Evolutionary conservation across 228 moss, liverwort and hornwort genomes (phyloP).

Genomic region (Sphagnum magellanicum): DNA sequence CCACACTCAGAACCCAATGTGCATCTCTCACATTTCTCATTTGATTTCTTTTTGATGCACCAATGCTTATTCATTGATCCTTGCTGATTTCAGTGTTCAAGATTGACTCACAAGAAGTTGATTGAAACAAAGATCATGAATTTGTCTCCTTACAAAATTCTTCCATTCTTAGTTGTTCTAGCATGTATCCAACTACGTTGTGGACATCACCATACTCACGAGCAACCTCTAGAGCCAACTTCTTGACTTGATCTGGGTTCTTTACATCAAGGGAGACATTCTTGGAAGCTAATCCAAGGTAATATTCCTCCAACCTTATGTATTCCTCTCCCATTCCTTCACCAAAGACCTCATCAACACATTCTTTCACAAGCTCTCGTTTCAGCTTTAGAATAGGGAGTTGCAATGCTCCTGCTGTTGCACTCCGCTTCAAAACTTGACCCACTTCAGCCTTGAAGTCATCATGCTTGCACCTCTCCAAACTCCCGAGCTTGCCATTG

Average conservation of each 20-base stretch:
- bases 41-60: no score
- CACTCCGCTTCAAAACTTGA: constrained; percentile 6
- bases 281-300: constrained; percentile 1
- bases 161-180: constrained; percentile 15
- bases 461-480: constrained; percentile 11
- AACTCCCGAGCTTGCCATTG: background rate
- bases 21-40: no score
- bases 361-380: constrained; percentile 12
- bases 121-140: no score
- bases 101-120: no score
- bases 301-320: constrained; percentile 12
- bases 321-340: constrained; percentile 18
- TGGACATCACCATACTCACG: constrained; percentile 9
- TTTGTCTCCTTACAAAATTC: background rate
- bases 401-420: constrained; percentile 11
- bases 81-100: no score
- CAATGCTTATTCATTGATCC: no score
- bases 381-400: constrained; percentile 9
- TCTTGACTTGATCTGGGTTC: background rate
- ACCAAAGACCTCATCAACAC: constrained; percentile 14
- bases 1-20: no score
- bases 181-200: constrained; percentile 14
- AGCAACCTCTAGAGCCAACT: background rate
- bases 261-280: background rate
- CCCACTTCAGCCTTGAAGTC: constrained; percentile 22